These are phyloP conservation scores for Neurospora sp. DNA, from an alignment of 495 filamentous ascomycete genomes.

Conservation along the genomic window DNA sequence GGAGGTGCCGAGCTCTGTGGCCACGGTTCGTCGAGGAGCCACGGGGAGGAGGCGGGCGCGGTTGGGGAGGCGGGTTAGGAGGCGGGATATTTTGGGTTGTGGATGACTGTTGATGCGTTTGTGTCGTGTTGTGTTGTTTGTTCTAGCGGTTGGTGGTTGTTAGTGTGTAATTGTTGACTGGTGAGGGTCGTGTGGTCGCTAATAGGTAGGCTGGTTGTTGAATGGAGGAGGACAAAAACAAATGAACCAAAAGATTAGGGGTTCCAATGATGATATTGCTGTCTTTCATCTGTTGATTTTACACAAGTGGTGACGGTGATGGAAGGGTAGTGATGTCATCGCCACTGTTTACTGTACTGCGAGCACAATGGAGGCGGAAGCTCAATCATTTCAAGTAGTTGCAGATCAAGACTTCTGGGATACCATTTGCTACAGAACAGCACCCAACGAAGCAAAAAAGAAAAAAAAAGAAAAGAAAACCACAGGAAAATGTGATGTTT, in stretches of 20 bases:
- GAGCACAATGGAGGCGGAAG: too few relatives aligned
- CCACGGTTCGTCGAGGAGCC: not conserved
- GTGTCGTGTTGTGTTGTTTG: not conserved
- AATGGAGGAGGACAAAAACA: not conserved
- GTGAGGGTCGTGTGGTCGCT: too few relatives aligned
- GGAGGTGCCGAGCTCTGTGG: not conserved
- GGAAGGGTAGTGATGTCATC: too few relatives aligned
- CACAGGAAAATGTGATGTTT: too few relatives aligned
- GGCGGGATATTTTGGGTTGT: not conserved
- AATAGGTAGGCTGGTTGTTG: not conserved
- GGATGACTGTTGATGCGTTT: not conserved
- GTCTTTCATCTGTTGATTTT: not conserved
- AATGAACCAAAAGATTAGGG: too few relatives aligned
- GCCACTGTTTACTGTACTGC: too few relatives aligned
- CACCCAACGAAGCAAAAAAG: too few relatives aligned
- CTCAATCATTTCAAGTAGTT: too few relatives aligned
- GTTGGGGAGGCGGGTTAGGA: not conserved
- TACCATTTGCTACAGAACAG: too few relatives aligned
- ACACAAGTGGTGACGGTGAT: not conserved
- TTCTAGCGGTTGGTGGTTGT: not conserved
- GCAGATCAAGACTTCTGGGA: too few relatives aligned
- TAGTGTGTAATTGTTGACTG: not conserved
- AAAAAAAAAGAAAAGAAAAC: too few relatives aligned
- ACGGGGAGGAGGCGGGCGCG: not conserved
- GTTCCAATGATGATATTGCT: not conserved